Evolutionary conservation across 1,139 yeast species (phyloP).

Genomic region (Taiozyma sp.): DNA sequence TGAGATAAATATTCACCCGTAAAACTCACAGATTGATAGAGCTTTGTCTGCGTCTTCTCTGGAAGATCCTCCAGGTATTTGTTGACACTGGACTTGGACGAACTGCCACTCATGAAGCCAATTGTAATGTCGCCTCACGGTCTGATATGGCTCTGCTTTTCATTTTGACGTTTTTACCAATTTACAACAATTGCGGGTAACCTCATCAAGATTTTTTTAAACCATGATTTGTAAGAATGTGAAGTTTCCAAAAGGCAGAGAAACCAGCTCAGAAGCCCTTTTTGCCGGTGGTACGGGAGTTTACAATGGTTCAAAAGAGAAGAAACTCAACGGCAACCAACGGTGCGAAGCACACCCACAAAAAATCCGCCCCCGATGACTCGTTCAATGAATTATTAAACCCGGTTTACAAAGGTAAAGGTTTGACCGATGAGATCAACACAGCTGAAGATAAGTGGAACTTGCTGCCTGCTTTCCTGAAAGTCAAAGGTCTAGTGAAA

Average conservation of each 20-base stretch:
- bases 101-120: neutral
- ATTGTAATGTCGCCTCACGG: neutral
- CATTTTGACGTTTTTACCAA: neutral
- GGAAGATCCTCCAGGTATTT: conserved; percentile 90
- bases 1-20: neutral
- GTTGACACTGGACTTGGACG: conserved; percentile 72
- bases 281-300: neutral
- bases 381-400: conserved; percentile 73
- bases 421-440: conserved; percentile 78
- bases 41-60: conserved; percentile 70
- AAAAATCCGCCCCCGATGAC: conserved; percentile 30
- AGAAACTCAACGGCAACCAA: conserved; percentile 12
- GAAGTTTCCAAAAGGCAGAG: neutral
- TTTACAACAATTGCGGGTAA: conserved; percentile 9
- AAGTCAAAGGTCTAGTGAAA: conserved; percentile 93
- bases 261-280: neutral
- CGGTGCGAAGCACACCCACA: conserved; percentile 7
- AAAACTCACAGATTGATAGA: conserved; percentile 48
- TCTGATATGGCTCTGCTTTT: neutral
- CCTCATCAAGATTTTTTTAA: conserved; percentile 10
- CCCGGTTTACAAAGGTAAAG: conserved; percentile 83
- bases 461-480: conserved; percentile 87
- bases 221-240: neutral
- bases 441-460: conserved; percentile 97
- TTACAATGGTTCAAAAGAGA: conserved; percentile 22